Percentiles rank a stretch among this genome's conserved stretches.
Evolutionary conservation across 2,329 filamentous ascomycete species (phyloP).

Genomic region (Colletotrichum sp.): DNA sequence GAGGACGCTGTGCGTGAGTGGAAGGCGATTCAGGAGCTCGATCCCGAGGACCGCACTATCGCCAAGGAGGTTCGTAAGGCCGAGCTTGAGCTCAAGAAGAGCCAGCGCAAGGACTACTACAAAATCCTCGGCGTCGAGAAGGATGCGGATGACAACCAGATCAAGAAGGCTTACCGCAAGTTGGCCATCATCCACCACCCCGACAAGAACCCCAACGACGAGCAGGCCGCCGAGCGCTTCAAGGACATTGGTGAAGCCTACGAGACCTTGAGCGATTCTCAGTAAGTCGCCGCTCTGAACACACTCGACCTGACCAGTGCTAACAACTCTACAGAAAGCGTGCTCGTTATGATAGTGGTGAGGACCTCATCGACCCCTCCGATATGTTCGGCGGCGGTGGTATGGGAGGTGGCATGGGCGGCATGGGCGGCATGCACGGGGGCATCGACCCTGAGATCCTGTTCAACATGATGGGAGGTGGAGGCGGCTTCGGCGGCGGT

Average conservation of each 20-base stretch:
- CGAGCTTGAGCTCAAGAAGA: slow-evolving; percentile 97
- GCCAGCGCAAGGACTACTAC: slow-evolving; percentile 97
- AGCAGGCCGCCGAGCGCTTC: slow-evolving; percentile 85
- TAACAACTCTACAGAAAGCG: slow-evolving; percentile 70
- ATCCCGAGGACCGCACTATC: slow-evolving; percentile 81
- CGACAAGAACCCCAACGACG: slow-evolving; percentile 94
- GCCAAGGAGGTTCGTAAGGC: slow-evolving; percentile 86
- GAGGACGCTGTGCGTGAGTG: slow-evolving; percentile 88
- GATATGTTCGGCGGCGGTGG: slow-evolving; percentile 79
- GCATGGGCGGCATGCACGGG: slow-evolving; percentile 68
- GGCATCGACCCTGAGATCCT: slow-evolving; percentile 79
- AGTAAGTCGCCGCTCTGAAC: slow-evolving; percentile 63
- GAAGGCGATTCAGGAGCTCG: slow-evolving; percentile 83
- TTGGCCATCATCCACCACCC: slow-evolving; percentile 93
- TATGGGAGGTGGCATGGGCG: slow-evolving; percentile 60
- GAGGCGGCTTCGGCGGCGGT: slow-evolving; percentile 54
- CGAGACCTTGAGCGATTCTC: slow-evolving; percentile 90
- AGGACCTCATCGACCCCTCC: slow-evolving; percentile 84
- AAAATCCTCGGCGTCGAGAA: slow-evolving; percentile 92
- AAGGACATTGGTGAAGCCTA: slow-evolving; percentile 98
- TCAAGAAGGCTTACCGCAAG: slow-evolving; percentile 97
- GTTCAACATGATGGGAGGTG: slow-evolving; percentile 81
- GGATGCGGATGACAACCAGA: slow-evolving; percentile 80
- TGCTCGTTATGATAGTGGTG: slow-evolving; percentile 88
- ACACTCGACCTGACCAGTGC: slow-evolving; percentile 14